Conservation (phyloP, 139 green algal species). For the Chlamydomonas urium region DNA sequence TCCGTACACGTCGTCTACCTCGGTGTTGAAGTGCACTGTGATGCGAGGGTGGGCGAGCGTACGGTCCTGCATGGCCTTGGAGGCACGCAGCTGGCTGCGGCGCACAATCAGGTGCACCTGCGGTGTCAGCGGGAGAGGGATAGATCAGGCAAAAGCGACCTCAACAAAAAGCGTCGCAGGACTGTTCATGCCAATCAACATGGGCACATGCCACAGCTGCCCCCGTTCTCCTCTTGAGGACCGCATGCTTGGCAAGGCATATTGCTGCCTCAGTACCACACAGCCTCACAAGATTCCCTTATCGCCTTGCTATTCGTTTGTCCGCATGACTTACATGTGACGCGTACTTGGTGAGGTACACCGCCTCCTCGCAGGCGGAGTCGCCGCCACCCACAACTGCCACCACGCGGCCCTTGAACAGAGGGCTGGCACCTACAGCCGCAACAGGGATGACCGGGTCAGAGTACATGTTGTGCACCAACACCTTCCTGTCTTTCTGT, state of each 20-base stretch:
- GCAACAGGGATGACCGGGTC: neutral
- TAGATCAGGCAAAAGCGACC: too few species aligned
- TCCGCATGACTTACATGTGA: conserved; percentile 47
- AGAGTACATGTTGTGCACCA: too few species aligned
- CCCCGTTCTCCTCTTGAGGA: too few species aligned
- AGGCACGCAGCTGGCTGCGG: conserved; percentile 71
- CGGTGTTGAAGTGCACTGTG: conserved; percentile 74
- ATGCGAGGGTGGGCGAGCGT: conserved; percentile 32
- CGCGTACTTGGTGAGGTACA: conserved; percentile 98
- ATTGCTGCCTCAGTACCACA: too few species aligned
- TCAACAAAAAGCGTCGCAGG: too few species aligned
- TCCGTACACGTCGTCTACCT: conserved; percentile 71
- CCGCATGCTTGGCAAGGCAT: too few species aligned
- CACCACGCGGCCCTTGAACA: conserved; percentile 82
- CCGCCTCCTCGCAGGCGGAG: conserved; percentile 90
- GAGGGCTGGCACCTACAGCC: conserved; percentile 52
- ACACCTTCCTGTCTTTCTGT: too few species aligned
- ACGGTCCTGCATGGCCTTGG: conserved; percentile 82
- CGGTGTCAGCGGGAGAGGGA: too few species aligned
- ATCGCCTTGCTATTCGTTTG: too few species aligned
- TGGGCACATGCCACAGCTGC: too few species aligned
- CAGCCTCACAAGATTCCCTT: too few species aligned
- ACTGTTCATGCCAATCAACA: too few species aligned
- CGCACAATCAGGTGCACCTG: conserved; percentile 95
- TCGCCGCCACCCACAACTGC: conserved; percentile 96